phyloP scores from a whole-genome alignment of 768 basidiomycete species.

The Psilocybe azurescens region DNA sequence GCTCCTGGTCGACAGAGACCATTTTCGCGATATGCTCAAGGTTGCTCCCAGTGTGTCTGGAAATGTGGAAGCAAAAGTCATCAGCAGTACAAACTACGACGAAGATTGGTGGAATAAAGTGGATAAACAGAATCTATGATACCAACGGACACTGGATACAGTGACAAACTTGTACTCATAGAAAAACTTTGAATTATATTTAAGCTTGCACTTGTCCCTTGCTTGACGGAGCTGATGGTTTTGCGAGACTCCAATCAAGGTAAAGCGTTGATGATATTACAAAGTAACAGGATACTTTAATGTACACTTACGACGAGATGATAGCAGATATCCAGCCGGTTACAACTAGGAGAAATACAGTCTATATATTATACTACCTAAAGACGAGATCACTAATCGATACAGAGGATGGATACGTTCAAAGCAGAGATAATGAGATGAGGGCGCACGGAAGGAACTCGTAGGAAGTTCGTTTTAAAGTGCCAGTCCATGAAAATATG shows the following conservation, averaged over 20 bases:
- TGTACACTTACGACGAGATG: conserved; percentile 2
- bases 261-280: neutral
- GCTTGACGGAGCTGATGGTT: neutral
- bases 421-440: conserved; percentile 1
- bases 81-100: conserved; percentile 28
- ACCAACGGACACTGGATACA: neutral
- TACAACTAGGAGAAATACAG: conserved; percentile 17
- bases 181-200: neutral
- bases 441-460: neutral
- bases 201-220: neutral
- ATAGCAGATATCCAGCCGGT: neutral
- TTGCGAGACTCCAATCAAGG: neutral
- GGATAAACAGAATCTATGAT: neutral
- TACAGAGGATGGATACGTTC: conserved; percentile 11
- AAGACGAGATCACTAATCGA: conserved; percentile 15
- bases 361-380: conserved; percentile 15
- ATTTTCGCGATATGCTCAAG: conserved; percentile 18
- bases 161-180: neutral
- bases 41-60: conserved; percentile 4
- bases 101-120: conserved; percentile 38
- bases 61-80: conserved; percentile 18
- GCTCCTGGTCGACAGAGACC: conserved; percentile 36
- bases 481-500: conserved; percentile 1
- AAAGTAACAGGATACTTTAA: conserved; percentile 2
- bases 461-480: conserved; percentile 2